Base-by-base conservation (phyloP, 177 flowering plant species). In the Vitis hybrid region DNA sequence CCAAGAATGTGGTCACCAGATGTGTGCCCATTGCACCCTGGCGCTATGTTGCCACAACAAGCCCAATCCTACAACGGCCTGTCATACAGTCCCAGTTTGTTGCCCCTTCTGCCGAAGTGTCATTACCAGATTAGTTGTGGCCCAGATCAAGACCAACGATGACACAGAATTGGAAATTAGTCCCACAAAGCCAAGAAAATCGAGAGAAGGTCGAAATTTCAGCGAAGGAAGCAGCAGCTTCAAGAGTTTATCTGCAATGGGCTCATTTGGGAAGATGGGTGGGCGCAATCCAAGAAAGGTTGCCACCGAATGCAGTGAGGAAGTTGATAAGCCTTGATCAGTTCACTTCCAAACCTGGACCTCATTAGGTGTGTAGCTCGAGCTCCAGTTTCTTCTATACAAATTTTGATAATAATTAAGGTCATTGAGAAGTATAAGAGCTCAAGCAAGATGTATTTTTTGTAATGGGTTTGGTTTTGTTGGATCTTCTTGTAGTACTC, bases 71-170 rank as follows among this genome's bases (percentile, higher is more conserved):
- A 17, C 77, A 6, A 75, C 79, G 9, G 56, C 78, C 3, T 49
- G 58, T 54, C 52, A 63, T 13, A 65, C 74, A 1, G 69, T 73
- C 60, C 89, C 89, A 0, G 72, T 80, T 27, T 88, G 92, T 27
- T 88, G 92, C 82, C 92, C 92, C 30, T 88, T 88, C 65, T 88
- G 92, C 73, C 77, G 90, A 56, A 81, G 86, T 72, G 74, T 40
- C 78, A 88, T 88, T 19, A 71, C 70, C 19, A 77, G 79, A 60
- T 74, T 88, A 56, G 81, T 78, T 18, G 88, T 83, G 14, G 84
- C 81, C 24, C 71, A 72, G 72, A 48, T 62, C 69, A 72, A 74
- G 68, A 27, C 60, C 61, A 48, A 17, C 46, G 46, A 35, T 35
- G 46, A 35, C 49, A 24, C 48, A 1, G 84, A 85, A 57, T 18